A percentile compares a stretch with the other conserved stretches of the same genome.
phyloP scores from a whole-genome alignment of 495 filamentous ascomycete genomes.

The Talaromyces proteolyticus region DNA sequence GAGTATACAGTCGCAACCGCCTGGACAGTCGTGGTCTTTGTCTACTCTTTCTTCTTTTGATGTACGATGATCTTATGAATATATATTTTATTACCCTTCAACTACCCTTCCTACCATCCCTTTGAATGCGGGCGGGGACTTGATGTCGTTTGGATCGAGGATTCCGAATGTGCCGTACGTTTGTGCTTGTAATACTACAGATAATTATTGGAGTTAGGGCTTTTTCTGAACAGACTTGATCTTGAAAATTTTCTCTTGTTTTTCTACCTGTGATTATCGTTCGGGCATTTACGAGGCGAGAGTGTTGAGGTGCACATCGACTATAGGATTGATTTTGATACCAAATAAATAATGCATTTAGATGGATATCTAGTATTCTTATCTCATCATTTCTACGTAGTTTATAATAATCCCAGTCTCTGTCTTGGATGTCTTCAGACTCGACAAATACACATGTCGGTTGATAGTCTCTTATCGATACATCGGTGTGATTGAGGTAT shows the following conservation, averaged over 20 bases:
- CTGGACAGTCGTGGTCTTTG: conserved; percentile 31
- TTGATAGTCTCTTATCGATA: too few species aligned
- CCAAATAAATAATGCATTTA: neutral
- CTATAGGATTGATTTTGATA: neutral
- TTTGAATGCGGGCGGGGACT: neutral
- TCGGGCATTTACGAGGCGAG: neutral
- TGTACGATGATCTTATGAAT: conserved; percentile 4
- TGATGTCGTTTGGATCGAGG: neutral
- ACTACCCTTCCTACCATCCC: neutral
- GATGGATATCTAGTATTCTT: too few species aligned
- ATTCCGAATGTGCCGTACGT: neutral
- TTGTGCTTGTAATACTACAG: neutral
- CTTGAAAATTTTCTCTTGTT: neutral
- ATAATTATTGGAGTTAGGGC: neutral
- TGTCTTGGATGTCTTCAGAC: too few species aligned
- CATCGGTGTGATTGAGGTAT: too few species aligned
- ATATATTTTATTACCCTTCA: neutral
- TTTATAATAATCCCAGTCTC: too few species aligned
- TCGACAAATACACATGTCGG: too few species aligned
- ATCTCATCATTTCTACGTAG: too few species aligned
- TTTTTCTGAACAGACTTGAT: neutral
- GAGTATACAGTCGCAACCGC: conserved; percentile 31
- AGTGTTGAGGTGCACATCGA: neutral
- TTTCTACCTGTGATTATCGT: neutral
- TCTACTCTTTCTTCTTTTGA: conserved; percentile 33